A percentile compares a stretch with the other conserved stretches of the same genome.
Conservation (phyloP, 83 land plant species). For the Picea mariana region DNA sequence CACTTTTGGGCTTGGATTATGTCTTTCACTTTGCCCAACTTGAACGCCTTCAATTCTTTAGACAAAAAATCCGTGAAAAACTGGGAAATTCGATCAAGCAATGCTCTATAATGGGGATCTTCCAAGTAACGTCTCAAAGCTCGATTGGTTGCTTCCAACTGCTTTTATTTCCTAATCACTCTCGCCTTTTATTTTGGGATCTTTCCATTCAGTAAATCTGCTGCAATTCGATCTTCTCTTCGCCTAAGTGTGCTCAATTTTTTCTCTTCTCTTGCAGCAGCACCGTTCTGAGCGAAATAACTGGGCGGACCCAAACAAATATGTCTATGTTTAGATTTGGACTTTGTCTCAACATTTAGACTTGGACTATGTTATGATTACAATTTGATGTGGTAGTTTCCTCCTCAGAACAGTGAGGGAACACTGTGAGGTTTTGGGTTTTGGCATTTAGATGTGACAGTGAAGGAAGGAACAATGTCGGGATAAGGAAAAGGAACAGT, state of each 20-base stretch:
- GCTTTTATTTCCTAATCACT: conserved; percentile 29
- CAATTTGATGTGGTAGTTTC: no score
- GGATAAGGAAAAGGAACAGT: no score
- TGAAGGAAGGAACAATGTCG: no score
- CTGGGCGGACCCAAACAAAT: no score
- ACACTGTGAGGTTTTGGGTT: no score
- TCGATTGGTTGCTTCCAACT: conserved; percentile 25
- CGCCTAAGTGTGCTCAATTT: conserved; percentile 15
- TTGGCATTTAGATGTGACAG: no score
- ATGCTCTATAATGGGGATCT: conserved; percentile 34
- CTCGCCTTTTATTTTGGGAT: conserved; percentile 26
- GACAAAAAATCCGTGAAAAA: conserved; percentile 47
- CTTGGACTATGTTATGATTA: no score
- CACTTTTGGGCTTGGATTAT: conserved; percentile 68
- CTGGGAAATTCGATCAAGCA: conserved; percentile 47
- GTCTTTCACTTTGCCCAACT: conserved; percentile 17
- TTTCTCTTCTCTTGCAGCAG: conserved; percentile 26
- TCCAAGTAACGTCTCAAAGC: conserved; percentile 29
- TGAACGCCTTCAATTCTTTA: conserved; percentile 32
- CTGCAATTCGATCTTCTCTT: conserved; percentile 47
- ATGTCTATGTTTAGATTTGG: no score
- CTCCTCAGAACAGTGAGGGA: no score
- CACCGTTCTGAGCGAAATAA: not conserved
- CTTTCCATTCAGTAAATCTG: conserved; percentile 22
- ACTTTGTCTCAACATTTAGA: no score